phyloP scores from a whole-genome alignment of 208 protist species.

The Trypanosoma vivax region DNA sequence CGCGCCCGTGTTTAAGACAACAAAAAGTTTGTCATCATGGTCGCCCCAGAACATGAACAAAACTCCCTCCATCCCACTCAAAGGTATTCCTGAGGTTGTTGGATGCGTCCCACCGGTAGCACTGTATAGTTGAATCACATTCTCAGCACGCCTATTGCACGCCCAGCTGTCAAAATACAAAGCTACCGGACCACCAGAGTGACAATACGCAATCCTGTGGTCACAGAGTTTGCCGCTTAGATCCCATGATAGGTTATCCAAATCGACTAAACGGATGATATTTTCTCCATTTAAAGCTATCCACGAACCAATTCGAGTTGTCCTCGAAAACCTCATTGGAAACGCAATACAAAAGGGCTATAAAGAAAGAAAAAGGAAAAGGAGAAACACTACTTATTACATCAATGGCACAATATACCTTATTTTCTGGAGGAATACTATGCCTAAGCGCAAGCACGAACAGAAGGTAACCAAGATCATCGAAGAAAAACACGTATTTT shows the following conservation, averaged over 20 bases:
- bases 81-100: conserved; percentile 18
- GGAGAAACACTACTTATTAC: too few relatives aligned
- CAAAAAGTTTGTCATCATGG: conserved; percentile 51
- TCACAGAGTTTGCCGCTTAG: conserved; percentile 18
- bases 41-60: conserved; percentile 68
- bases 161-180: conserved; percentile 22
- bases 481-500: too few relatives aligned
- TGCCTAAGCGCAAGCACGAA: too few relatives aligned
- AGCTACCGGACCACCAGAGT: conserved; percentile 43
- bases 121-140: conserved; percentile 28
- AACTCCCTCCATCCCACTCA: conserved; percentile 36
- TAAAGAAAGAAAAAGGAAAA: too few relatives aligned
- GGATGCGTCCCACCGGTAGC: conserved; percentile 15
- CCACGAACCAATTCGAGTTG: conserved; percentile 46
- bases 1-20: conserved; percentile 39
- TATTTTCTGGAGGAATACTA: too few relatives aligned
- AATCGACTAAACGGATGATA: conserved; percentile 53
- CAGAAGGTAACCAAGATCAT: too few relatives aligned
- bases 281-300: conserved; percentile 46
- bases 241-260: conserved; percentile 24
- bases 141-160: conserved; percentile 13
- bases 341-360: conserved; percentile 29
- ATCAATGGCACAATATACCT: too few relatives aligned
- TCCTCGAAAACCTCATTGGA: conserved; percentile 31
- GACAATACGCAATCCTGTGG: conserved; percentile 37